Percentiles rank a stretch among this genome's conserved stretches.
These are phyloP conservation scores for Biancaea sappan DNA, from an alignment of 306 rosid genomes.

Conservation along the genomic window DNA sequence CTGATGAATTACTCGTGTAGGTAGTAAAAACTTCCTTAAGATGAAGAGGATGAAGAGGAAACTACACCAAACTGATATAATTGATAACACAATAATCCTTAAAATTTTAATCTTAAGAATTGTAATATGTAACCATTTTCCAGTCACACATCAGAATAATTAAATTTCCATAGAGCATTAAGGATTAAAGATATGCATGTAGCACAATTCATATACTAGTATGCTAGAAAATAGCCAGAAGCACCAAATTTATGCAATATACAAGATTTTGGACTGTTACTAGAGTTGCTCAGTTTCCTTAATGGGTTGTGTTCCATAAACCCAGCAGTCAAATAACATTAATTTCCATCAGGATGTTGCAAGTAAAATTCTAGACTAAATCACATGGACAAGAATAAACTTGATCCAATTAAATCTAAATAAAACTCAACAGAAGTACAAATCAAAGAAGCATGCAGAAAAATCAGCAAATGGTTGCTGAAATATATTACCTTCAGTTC, in stretches of 20 bases:
- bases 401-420: background rate
- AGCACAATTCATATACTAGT: background rate
- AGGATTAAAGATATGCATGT: background rate
- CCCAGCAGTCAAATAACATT: background rate
- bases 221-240: background rate
- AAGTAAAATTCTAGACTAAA: too few relatives aligned
- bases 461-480: background rate
- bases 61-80: background rate
- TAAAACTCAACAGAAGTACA: background rate
- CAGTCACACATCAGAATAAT: background rate
- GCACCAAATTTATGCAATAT: background rate
- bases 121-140: background rate
- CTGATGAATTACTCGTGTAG: background rate
- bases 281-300: background rate
- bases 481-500: constrained; percentile 64
- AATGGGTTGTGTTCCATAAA: background rate
- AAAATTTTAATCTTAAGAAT: background rate
- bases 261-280: background rate
- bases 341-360: background rate
- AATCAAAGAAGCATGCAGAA: background rate
- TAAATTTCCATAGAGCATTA: background rate
- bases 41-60: too few relatives aligned
- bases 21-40: background rate
- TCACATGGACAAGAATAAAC: background rate
- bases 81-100: background rate